These are phyloP conservation scores for Macrotyloma uniflorum DNA, from an alignment of 306 rosid species.

Conservation along the genomic window DNA sequence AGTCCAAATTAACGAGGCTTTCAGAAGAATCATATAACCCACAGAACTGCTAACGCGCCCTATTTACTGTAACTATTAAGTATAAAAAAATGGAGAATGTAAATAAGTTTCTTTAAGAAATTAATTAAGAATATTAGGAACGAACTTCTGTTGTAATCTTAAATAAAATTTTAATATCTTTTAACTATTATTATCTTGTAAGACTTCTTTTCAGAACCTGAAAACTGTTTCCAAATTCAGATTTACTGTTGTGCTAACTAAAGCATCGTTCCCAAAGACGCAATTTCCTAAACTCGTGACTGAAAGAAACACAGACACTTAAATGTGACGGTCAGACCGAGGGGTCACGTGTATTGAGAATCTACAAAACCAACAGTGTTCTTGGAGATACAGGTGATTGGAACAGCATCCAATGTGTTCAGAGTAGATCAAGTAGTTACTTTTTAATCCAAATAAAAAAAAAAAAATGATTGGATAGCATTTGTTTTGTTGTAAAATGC, in stretches of 20 bases:
- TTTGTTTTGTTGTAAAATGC: background rate
- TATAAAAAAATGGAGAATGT: background rate
- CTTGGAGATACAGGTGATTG: background rate
- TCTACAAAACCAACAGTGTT: background rate
- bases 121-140: background rate
- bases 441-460: background rate
- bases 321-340: background rate
- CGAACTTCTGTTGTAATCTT: background rate
- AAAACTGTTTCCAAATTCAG: background rate
- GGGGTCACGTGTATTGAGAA: background rate
- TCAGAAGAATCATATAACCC: too few species aligned
- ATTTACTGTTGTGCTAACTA: background rate
- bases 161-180: background rate
- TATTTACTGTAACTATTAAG: background rate
- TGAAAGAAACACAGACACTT: constrained; percentile 11
- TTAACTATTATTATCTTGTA: background rate
- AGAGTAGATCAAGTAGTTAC: background rate
- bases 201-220: background rate
- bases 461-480: background rate
- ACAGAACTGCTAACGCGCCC: too few species aligned
- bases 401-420: constrained; percentile 48
- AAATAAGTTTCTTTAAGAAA: background rate
- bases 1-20: too few species aligned
- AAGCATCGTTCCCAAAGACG: background rate
- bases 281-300: background rate